Conservation (phyloP, 306 rosid species). For the Phaseolus lunatus region DNA sequence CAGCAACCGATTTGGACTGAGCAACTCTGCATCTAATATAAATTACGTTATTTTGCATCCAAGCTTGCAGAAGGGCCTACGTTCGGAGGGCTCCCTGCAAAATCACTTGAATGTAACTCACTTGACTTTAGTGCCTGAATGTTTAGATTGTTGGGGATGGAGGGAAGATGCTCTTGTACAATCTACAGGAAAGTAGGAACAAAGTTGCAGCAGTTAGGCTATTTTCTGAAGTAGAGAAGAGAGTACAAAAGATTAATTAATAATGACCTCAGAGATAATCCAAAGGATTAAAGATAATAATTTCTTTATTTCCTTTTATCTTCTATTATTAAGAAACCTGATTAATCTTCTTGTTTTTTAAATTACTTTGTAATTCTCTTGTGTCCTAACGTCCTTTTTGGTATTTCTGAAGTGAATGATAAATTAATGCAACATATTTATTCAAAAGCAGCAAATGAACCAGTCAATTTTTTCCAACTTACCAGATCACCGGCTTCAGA, state of each 20-base stretch:
- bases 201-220: slow-evolving; percentile 14
- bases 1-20: slow-evolving; percentile 46
- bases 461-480: background rate
- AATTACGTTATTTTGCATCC: slow-evolving; percentile 49
- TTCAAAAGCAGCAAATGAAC: background rate
- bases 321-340: background rate
- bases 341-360: background rate
- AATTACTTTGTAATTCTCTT: background rate
- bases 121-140: slow-evolving; percentile 51
- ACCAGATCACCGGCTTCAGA: slow-evolving; percentile 88
- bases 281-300: background rate
- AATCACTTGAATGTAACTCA: slow-evolving; percentile 51
- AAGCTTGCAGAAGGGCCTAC: slow-evolving; percentile 47
- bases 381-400: too few species aligned
- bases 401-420: too few species aligned
- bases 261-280: background rate
- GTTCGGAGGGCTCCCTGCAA: slow-evolving; percentile 47
- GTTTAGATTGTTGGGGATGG: slow-evolving; percentile 62
- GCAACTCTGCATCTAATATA: slow-evolving; percentile 45
- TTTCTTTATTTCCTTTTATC: background rate
- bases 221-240: background rate
- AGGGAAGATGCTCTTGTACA: slow-evolving; percentile 71
- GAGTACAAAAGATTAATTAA: background rate
- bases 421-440: background rate
- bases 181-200: slow-evolving; percentile 49